Evolutionary conservation across 371 early-diverging fungal genomes (phyloP), one percentile per base, ranked within the genome.

Genomic region (Lichtheimia ramosa): DNA sequence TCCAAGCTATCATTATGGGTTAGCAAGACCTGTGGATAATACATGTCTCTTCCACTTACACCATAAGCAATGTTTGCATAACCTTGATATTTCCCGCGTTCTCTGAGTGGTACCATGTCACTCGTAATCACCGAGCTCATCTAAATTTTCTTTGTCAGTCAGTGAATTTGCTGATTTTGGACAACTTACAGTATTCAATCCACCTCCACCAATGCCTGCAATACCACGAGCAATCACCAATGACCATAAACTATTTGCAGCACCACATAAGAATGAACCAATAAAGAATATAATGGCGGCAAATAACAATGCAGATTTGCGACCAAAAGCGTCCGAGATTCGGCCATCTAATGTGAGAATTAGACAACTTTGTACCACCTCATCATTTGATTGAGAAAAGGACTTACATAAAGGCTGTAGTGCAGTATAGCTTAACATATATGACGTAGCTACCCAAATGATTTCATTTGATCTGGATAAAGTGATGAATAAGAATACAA

Each of bases 151-250:
- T 34, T 34, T 34, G 34, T 34, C 34, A 34, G 34, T 34, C 34
- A 34, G 34, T 34, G 34, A 34, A 34, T 34, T 34, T 34, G 10
- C 10, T 34, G 10, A 10, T 34, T 34, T 34, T 34, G 1, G 34
- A 10, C 34, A 34, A 34, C 54, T 62, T 59, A 64, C 64, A 66
- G 69, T 70, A 51, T 76, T 74, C 46, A 79, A 55, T 40, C 79
- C 75, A 39, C 91, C 92, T 14, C 92, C 94, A 34, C 97, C 96
- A 48, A 89, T 67, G 16, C 93, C 93, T 4, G 91, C 84, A 28
- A 92, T 59, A 6, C 87, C 90, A 49, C 95, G 83, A 5, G 85
- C 88, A 14, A 83, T 66, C 18, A 94, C 93, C 34, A 96, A 74
- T 69, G 83, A 65, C 60, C 81, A 83, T 76, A 88, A 71, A 18